Evolutionary conservation across 805 yeast species (phyloP).

Genomic region (Danielozyma ontarioensis): DNA sequence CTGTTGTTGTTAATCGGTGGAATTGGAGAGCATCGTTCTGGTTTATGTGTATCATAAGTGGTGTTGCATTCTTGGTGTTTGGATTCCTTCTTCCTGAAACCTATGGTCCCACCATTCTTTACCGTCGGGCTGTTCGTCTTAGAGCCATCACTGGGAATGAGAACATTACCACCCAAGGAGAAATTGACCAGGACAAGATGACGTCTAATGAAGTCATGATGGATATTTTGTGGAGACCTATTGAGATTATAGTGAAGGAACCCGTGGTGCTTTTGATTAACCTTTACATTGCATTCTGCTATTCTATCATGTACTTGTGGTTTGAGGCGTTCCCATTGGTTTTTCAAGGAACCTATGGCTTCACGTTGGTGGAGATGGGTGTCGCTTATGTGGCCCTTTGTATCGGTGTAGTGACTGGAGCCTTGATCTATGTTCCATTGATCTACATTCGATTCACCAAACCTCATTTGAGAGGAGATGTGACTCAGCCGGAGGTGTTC

Average conservation of each 20-base stretch:
- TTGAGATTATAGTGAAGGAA: constrained; percentile 45
- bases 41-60: constrained; percentile 41
- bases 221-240: constrained; percentile 43
- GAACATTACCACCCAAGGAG: constrained; percentile 39
- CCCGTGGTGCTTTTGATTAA: constrained; percentile 55
- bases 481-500: constrained; percentile 35
- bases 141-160: constrained; percentile 45
- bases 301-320: constrained; percentile 50
- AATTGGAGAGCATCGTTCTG: constrained; percentile 54
- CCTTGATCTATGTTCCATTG: constrained; percentile 19
- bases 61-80: constrained; percentile 24
- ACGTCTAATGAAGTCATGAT: constrained; percentile 13
- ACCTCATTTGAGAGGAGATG: constrained; percentile 15
- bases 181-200: constrained; percentile 21
- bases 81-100: constrained; percentile 46
- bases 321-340: constrained; percentile 62
- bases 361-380: constrained; percentile 45
- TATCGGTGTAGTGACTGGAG: constrained; percentile 43
- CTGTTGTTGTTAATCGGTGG: constrained; percentile 34
- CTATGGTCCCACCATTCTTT: constrained; percentile 37
- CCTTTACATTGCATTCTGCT: constrained; percentile 46
- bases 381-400: constrained; percentile 41
- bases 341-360: constrained; percentile 39
- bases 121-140: constrained; percentile 44
- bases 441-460: constrained; percentile 19